These are phyloP conservation scores for Mycena maculata DNA, from an alignment of 768 basidiomycete genomes.

Conservation along the genomic window DNA sequence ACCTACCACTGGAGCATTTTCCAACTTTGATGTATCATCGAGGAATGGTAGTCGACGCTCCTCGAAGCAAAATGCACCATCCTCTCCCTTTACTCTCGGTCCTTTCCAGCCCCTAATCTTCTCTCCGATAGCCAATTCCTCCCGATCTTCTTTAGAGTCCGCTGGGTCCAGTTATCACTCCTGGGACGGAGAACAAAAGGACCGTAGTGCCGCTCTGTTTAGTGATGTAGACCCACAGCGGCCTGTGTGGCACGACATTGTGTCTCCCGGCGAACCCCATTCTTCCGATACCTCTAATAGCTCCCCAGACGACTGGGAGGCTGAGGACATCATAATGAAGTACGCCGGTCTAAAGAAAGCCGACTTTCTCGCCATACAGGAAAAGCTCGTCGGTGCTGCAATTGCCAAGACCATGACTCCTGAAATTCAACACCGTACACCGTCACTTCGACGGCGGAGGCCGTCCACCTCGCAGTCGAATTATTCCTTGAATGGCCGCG, in stretches of 20 bases:
- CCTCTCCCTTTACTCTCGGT: slow-evolving; percentile 63
- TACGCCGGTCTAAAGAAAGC: slow-evolving; percentile 75
- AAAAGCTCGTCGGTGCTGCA: slow-evolving; percentile 76
- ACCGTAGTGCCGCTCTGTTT: slow-evolving; percentile 66
- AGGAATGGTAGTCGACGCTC: slow-evolving; percentile 59
- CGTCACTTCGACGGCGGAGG: slow-evolving; percentile 78
- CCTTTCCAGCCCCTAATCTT: slow-evolving; percentile 72
- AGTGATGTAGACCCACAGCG: slow-evolving; percentile 60
- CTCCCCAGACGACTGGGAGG: slow-evolving; percentile 66
- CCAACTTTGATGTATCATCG: slow-evolving; percentile 54
- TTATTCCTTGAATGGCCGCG: slow-evolving; percentile 70
- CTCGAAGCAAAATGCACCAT: slow-evolving; percentile 63
- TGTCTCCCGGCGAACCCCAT: slow-evolving; percentile 57
- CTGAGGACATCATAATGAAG: slow-evolving; percentile 74
- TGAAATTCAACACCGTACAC: slow-evolving; percentile 70
- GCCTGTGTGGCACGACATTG: slow-evolving; percentile 75
- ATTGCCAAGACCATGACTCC: slow-evolving; percentile 65
- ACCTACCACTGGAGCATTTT: slow-evolving; percentile 63
- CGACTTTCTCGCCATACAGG: slow-evolving; percentile 80
- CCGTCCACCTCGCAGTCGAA: slow-evolving; percentile 89
- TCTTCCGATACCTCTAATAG: slow-evolving; percentile 62
- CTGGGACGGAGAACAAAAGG: slow-evolving; percentile 72
- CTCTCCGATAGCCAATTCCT: slow-evolving; percentile 78
- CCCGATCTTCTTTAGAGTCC: slow-evolving; percentile 83
- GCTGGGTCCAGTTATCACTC: slow-evolving; percentile 90